phyloP scores from a whole-genome alignment of 1,284 basidiomycete species.

The Boletus nobilissimus region DNA sequence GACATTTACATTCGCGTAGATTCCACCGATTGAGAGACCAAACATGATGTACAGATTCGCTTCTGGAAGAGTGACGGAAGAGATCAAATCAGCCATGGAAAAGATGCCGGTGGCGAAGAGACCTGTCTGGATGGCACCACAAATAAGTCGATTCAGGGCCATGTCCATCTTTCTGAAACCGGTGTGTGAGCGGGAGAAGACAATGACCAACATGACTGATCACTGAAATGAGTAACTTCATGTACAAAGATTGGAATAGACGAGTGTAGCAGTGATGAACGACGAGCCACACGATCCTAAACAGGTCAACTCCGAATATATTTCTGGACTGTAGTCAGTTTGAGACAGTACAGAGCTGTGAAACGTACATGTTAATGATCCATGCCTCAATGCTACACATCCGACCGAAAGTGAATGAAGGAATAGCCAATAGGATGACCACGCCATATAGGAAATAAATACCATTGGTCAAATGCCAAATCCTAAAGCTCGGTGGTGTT shows the following conservation, averaged over 20 bases:
- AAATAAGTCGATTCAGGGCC: slow-evolving; percentile 57
- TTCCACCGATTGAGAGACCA: slow-evolving; percentile 47
- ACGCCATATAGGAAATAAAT: slow-evolving; percentile 45
- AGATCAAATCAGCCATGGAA: slow-evolving; percentile 55
- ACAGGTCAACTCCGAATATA: too few relatives aligned
- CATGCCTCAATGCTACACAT: slow-evolving; percentile 51
- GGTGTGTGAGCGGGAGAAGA: slow-evolving; percentile 53
- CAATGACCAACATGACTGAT: slow-evolving; percentile 46
- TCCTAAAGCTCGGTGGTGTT: too few relatives aligned
- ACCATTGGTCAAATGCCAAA: slow-evolving; percentile 49
- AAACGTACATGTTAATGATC: slow-evolving; percentile 50
- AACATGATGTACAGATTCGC: slow-evolving; percentile 46
- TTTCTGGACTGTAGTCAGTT: background rate
- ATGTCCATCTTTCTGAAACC: slow-evolving; percentile 59
- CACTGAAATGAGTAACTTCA: background rate
- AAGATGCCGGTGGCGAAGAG: slow-evolving; percentile 56
- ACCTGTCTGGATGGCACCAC: slow-evolving; percentile 59
- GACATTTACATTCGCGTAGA: slow-evolving; percentile 48
- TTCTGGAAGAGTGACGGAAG: slow-evolving; percentile 46
- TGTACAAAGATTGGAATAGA: background rate
- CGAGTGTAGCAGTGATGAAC: slow-evolving; percentile 51
- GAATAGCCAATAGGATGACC: slow-evolving; percentile 39
- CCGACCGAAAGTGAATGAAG: slow-evolving; percentile 52
- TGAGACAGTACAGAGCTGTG: background rate
- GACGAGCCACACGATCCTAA: too few relatives aligned